phyloP scores from a whole-genome alignment of 495 filamentous ascomycete genomes.

The Lindgomyces ingoldianus region DNA sequence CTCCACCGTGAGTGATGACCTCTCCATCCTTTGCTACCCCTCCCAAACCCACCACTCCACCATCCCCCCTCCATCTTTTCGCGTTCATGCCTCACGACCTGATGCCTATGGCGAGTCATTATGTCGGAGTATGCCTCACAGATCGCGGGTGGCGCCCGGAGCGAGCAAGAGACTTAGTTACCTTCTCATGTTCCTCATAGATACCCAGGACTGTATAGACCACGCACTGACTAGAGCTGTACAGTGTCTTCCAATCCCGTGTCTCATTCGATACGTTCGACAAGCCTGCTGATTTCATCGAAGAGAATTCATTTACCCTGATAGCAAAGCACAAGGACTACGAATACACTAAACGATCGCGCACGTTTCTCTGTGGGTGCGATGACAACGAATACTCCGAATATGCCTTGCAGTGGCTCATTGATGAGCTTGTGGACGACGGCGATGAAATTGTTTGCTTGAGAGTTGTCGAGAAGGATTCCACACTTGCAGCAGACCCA shows the following conservation, averaged over 20 bases:
- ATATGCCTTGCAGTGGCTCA: conserved; percentile 89
- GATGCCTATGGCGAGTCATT: conserved; percentile 3
- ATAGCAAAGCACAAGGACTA: conserved; percentile 90
- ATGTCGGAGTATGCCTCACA: conserved; percentile 33
- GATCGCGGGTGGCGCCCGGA: conserved; percentile 29
- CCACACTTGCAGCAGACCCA: conserved; percentile 66
- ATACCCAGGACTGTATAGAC: not conserved
- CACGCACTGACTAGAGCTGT: conserved; percentile 31
- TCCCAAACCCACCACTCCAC: not conserved
- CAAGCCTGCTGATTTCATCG: conserved; percentile 67
- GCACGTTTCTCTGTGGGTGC: conserved; percentile 91
- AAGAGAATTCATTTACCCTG: conserved; percentile 62
- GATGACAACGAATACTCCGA: conserved; percentile 96
- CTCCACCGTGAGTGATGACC: conserved; percentile 40
- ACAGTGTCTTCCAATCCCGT: conserved; percentile 54
- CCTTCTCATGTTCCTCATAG: conserved; percentile 26
- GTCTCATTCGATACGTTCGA: conserved; percentile 96
- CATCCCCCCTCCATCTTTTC: not conserved
- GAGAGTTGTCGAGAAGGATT: conserved; percentile 83
- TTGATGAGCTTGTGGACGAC: conserved; percentile 93
- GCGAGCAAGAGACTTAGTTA: conserved; percentile 23
- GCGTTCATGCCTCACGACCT: not conserved
- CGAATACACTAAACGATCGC: conserved; percentile 75
- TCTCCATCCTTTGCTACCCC: conserved; percentile 1
- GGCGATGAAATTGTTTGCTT: conserved; percentile 96